Base-by-base conservation (phyloP, 2,329 filamentous ascomycete species). In the Fusarium cicatricum region DNA sequence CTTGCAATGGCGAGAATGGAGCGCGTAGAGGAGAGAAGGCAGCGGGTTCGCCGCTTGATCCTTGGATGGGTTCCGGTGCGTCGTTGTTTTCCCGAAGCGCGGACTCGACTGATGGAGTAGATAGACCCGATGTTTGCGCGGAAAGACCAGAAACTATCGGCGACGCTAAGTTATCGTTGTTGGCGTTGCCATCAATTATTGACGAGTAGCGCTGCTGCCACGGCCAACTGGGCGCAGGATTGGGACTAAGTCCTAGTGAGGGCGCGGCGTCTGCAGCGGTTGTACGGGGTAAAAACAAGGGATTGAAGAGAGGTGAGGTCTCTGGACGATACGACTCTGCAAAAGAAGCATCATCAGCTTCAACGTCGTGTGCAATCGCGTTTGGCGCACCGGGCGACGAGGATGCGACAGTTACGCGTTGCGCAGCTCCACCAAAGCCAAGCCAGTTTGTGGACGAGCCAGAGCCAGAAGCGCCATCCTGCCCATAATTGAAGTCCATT, bases 271-370 rank as follows among this genome's bases (percentile, higher is more conserved):
- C 64, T 29, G 48, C 23, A 11, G 52, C 39, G 32, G 28, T 39
- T 8, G 51, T 23, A 15, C 41, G 58, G 21, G 61, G 26, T 10
- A 53, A 17, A 19, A 56, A 57, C 10, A 55, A 21, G 2, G 65
- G 58, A 14, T 68, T 68, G 43, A 68, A 68, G 6, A 68, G 33
- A 16, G 66, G 66, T 2, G 66, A 68, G 1, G 53, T 40, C 31
- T 68, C 66, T 21, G 61, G 65, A 10, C 57, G 55, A 47, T 60
- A 68, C 1, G 66, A 68, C 17, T 68, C 66, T n/a, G 66, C 64
- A 26, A 68, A 68, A n/a, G 64, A 65, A 11, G 41, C 17, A 19
- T 68, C 64, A 11, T 68, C 66, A 19, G 29, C 12, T 3, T 57
- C 55, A 12, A 37, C 23, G 1, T 48, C 44, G n/a, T 62, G 49